phyloP scores from a whole-genome alignment of 2,329 filamentous ascomycete species.

The Pestalotiopsis sp. region DNA sequence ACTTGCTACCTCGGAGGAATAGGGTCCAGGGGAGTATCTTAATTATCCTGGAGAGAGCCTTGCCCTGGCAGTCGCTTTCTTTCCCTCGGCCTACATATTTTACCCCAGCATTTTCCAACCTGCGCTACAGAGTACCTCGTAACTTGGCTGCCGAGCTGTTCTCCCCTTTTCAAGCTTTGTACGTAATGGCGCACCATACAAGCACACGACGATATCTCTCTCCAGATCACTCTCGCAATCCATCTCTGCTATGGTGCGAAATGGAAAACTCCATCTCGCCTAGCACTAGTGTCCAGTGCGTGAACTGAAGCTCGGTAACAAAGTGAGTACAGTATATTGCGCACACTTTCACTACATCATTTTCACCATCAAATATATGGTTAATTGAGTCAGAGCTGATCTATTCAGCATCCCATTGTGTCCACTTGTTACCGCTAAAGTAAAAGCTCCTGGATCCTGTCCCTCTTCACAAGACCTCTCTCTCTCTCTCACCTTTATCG shows the following conservation, averaged over 20 bases:
- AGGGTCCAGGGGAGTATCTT: neutral
- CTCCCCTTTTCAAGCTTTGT: neutral
- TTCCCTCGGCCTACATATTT: neutral
- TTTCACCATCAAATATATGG: no score
- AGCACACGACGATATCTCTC: neutral
- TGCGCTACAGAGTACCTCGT: neutral
- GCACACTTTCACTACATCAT: neutral
- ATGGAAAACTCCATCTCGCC: neutral
- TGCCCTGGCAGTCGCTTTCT: neutral
- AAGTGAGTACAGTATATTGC: neutral
- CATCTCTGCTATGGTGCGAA: neutral
- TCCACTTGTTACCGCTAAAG: no score
- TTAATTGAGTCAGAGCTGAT: no score
- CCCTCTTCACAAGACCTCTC: no score
- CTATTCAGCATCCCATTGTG: no score
- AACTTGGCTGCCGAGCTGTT: neutral
- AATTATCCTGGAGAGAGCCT: neutral
- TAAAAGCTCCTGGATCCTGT: no score
- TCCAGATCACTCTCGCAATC: neutral
- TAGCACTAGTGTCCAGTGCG: neutral
- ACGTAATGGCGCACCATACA: neutral
- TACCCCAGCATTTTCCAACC: neutral
- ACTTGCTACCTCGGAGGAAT: neutral
- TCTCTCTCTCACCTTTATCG: neutral
- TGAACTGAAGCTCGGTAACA: neutral